These are phyloP conservation scores for Colletotrichum simmondsii DNA, from an alignment of 2,329 filamentous ascomycete genomes.

Conservation along the genomic window DNA sequence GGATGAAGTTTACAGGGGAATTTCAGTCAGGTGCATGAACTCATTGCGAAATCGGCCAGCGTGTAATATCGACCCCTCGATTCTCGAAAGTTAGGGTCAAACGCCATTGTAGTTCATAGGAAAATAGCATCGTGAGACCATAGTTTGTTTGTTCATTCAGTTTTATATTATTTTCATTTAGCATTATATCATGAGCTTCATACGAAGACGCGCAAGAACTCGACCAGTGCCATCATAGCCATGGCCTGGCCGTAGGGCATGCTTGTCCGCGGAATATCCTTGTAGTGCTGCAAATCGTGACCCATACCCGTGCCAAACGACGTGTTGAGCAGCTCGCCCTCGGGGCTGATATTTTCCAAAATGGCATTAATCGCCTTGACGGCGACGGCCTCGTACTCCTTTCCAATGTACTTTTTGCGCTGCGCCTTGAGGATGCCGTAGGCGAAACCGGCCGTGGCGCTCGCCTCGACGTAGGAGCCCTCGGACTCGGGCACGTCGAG, in stretches of 20 bases:
- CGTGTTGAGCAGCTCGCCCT: slow-evolving; percentile 78
- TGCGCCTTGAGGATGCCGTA: slow-evolving; percentile 82
- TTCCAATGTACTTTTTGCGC: slow-evolving; percentile 74
- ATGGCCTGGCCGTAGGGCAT: slow-evolving; percentile 90
- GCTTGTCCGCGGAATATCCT: slow-evolving; percentile 78
- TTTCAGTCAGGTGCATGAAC: neutral
- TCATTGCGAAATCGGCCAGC: neutral
- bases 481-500: slow-evolving; percentile 73
- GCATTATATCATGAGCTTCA: slow-evolving; percentile 35
- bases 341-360: slow-evolving; percentile 70
- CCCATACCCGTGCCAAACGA: slow-evolving; percentile 87
- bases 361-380: slow-evolving; percentile 75
- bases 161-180: slow-evolving; percentile 1
- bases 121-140: neutral
- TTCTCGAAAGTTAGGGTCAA: neutral
- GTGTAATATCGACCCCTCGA: neutral
- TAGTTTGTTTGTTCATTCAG: neutral
- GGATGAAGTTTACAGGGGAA: neutral
- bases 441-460: slow-evolving; percentile 83
- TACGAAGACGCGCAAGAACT: slow-evolving; percentile 69
- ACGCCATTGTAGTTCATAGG: neutral
- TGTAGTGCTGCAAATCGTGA: slow-evolving; percentile 77
- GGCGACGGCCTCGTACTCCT: slow-evolving; percentile 70
- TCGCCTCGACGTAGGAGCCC: slow-evolving; percentile 81
- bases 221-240: slow-evolving; percentile 84